phyloP scores from a whole-genome alignment of 352 stramenopile genomes.

The Pythium volutum region DNA sequence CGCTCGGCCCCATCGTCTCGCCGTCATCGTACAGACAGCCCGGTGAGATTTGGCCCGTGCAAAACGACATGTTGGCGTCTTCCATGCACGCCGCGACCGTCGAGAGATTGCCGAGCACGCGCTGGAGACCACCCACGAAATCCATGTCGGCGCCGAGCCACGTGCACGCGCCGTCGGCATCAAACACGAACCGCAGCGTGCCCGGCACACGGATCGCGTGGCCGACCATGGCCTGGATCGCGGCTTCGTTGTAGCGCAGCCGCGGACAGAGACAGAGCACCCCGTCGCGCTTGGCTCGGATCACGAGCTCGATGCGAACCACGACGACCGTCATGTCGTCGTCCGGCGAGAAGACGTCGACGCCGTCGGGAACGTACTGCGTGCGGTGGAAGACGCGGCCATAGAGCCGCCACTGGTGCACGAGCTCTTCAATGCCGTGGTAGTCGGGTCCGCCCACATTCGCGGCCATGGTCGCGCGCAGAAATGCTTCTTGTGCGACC shows the following conservation, averaged over 20 bases:
- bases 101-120: conserved; percentile 39
- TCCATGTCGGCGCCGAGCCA: conserved; percentile 65
- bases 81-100: conserved; percentile 42
- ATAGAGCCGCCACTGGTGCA: conserved; percentile 57
- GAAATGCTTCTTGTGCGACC: conserved; percentile 44
- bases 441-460: conserved; percentile 50
- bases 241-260: conserved; percentile 35
- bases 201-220: conserved; percentile 36
- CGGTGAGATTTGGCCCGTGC: conserved; percentile 46
- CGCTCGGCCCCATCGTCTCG: neutral
- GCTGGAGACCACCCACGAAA: conserved; percentile 46
- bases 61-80: conserved; percentile 45
- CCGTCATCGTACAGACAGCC: neutral
- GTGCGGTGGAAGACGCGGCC: conserved; percentile 37
- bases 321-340: conserved; percentile 47
- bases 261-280: conserved; percentile 43
- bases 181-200: conserved; percentile 58
- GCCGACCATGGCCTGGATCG: conserved; percentile 50
- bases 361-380: conserved; percentile 29
- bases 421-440: conserved; percentile 39
- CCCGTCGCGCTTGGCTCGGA: conserved; percentile 39
- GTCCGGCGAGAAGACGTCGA: conserved; percentile 30
- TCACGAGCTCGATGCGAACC: conserved; percentile 36
- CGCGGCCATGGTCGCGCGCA: conserved; percentile 48
- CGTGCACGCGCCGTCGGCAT: conserved; percentile 32